Base-by-base conservation (phyloP, 140 eudicot species). In the Erigeron philadelphicus region DNA sequence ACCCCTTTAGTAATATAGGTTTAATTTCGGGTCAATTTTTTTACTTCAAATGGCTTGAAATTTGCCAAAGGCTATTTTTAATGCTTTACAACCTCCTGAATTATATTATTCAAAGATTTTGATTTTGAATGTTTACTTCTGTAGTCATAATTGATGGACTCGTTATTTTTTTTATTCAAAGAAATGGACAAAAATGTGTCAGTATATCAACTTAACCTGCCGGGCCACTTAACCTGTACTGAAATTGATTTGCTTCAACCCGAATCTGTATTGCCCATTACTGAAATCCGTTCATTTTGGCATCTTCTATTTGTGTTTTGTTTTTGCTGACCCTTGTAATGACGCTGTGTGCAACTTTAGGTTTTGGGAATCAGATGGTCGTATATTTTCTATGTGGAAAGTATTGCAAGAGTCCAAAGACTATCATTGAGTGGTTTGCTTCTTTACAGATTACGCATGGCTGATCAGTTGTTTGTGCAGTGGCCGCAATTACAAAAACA, bases 331-430 rank as follows among this genome's bases (percentile, higher is more conserved):
- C 25, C 23, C n/a, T 25, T 19, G 17, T 19, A 45, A 0, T 72
- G 47, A 64, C 65, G 18, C 9, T 16, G 42, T 45, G 6, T 56
- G 42, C 9, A 58, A 46, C 47, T 55, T 46, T 81, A 86, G 98
- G 90, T 89, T 50, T 42, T 88, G 52, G 96, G 96, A 46, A 75
- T 92, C 49, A 83, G 88, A 68, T 88, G 98, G 93, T 86, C 89
- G 8, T 76, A 75, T 57, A 78, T 78, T 25, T 84, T 81, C 72
- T 84, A 78, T 50, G 82, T 86, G n/a, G 98, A 88, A 86, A 92
- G 98, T 78, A 92, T 92, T 66, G 98, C 98, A 59, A 79, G 98
- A 81, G 96, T 92, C 65, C 83, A 78, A 77, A 86, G 88, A 78
- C 82, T 92, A 58, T 92, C 96, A 13, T 79, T 92, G 44, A 92